Evolutionary conservation across 2,329 filamentous ascomycete species (phyloP), one percentile per base, ranked within the genome.

Genomic region (Fusarium marasasianum): DNA sequence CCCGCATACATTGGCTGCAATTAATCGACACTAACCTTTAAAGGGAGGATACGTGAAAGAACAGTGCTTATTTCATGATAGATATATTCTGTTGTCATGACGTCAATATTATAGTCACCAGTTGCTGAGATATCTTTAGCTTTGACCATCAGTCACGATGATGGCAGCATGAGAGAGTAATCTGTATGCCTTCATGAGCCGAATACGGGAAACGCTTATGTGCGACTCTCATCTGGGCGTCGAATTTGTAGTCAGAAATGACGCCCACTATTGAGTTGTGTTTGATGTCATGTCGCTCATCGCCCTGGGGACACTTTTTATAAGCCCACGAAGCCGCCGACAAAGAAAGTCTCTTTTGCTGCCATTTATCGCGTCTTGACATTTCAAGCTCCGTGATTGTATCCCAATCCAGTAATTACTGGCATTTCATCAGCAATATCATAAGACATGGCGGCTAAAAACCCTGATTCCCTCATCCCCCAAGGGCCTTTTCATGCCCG

Each of bases 181-280:
- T 26, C 24, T 26, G 5, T 24, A 26, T 26, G 24, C 11, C 31
- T 20, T 20, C 1, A 13, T 20, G 17, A 10, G 11, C n/a, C 18
- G 14, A 11, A 11, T 13, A 45, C 2, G 24, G 13, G 18, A 18
- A 15, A 5, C 10, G 5, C 24, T 26, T 4, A 6, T 45, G 17
- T 9, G 24, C 24, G 24, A 47, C 5, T 47, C 12, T 9, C 5
- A 0, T 26, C 5, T 14, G 17, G 24, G 24, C 12, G 12, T 29
- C 44, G 12, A 26, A 4, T 20, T 0, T 20, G 18, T 4, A 10
- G 44, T 29, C 3, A 22, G 4, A 5, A 22, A 33, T 0, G 0
- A 31, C 6, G 2, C 9, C 24, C 38, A 24, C 9, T 45, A 22
- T 44, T 44, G 9, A 3, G 20, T 9, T 12, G 20, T 37, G 5